These are phyloP conservation scores for Trichaptum fuscoviolaceum DNA, from an alignment of 768 basidiomycete species.

Conservation along the genomic window DNA sequence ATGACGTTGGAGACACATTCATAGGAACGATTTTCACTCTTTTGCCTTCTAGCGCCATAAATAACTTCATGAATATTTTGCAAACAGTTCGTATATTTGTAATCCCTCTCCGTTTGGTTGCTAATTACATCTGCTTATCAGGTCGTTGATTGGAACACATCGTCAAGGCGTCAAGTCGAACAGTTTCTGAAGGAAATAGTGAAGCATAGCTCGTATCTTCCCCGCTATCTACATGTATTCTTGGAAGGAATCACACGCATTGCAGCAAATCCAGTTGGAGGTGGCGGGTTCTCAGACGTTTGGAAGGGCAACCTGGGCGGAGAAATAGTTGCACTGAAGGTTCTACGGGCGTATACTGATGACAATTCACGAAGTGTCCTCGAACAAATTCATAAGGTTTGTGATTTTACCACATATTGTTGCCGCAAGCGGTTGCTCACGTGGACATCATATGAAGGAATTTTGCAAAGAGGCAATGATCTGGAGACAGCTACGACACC, in stretches of 20 bases:
- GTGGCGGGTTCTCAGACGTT: conserved; percentile 28
- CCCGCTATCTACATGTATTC: conserved; percentile 20
- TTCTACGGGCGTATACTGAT: conserved; percentile 19
- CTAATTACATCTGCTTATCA: not conserved
- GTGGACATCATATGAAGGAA: conserved; percentile 9
- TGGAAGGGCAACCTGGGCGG: conserved; percentile 20
- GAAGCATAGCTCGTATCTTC: conserved; percentile 19
- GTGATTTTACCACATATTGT: not conserved
- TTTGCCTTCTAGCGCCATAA: not conserved
- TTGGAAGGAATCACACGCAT: conserved; percentile 19
- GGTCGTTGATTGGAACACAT: not conserved
- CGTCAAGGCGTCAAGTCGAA: not conserved
- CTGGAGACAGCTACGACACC: conserved; percentile 18
- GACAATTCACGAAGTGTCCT: not conserved
- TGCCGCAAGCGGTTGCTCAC: too few relatives aligned
- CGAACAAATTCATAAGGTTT: not conserved
- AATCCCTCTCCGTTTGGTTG: not conserved
- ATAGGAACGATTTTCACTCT: not conserved
- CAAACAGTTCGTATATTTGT: not conserved
- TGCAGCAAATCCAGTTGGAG: conserved; percentile 20
- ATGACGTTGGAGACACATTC: not conserved
- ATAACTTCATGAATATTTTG: not conserved
- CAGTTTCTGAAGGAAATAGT: conserved; percentile 14
- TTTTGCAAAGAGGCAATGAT: conserved; percentile 21
- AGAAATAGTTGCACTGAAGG: conserved; percentile 23